Evolutionary conservation across 2,329 filamentous ascomycete species (phyloP), one percentile per base, ranked within the genome.

Genomic region (Diaporthe ampelina): DNA sequence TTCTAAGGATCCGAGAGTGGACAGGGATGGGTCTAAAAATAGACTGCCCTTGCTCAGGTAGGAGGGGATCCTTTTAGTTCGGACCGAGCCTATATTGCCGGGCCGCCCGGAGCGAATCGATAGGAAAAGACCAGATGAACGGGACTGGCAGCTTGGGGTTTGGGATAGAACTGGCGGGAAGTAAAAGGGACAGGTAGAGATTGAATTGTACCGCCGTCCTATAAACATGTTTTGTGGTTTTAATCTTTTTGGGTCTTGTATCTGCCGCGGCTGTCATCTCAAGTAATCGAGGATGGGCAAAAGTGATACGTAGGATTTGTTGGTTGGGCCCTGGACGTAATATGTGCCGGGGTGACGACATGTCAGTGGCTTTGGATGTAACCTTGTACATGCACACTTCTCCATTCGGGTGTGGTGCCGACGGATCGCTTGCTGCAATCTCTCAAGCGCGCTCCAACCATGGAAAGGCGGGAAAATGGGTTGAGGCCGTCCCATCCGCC

Each of bases 51-150:
- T 43, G 40, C 15, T 43, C 40, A 26, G 21, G 4, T 40, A 35
- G 45, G 63, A 26, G 59, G n/a, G 29, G 45, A 17, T 17, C 15
- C 48, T 32, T 40, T 29, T 35, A 68, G 63, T 40, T 68, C 63
- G 63, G 63, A 67, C 63, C 63, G 63, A 52, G 45, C 63, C 63
- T 67, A 67, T 52, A 52, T 52, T 52, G 63, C 63, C 63, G 63
- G 63, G 48, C 63, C 45, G 63, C 29, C 63, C 45, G 63, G 48
- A 29, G n/a, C 29, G 48, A 29, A 35, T 9, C 17, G 19, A 50
- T 9, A 35, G 10, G 24, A 21, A 11, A 4, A 24, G 61, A 50
- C 4, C 32, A 32, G 21, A 17, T 11, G 63, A 26, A 29, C 21
- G 21, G 45, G 32, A 54, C n/a, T 15, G 45, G 29, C 45, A 24